phyloP scores from a whole-genome alignment of 495 filamentous ascomycete species.

The Immersiella caudata region DNA sequence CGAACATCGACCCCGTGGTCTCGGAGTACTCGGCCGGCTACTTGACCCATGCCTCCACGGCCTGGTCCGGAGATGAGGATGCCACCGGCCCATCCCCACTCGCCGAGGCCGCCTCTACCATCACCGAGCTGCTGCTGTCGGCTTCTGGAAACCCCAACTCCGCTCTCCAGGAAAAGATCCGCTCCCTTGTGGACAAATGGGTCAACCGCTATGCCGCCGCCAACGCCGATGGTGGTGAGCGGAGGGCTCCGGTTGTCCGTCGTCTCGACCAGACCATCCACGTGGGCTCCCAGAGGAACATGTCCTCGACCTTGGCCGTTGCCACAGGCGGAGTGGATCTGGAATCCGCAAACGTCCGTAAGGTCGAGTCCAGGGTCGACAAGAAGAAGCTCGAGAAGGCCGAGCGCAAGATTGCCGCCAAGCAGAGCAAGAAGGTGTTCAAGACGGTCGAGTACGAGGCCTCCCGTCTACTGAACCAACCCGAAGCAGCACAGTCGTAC shows the following conservation, averaged over 20 bases:
- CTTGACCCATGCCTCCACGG: constrained; percentile 85
- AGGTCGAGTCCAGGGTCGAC: constrained; percentile 97
- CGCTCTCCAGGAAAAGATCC: constrained; percentile 73
- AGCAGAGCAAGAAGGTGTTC: constrained; percentile 97
- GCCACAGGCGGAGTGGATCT: constrained; percentile 84
- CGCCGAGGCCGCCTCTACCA: constrained; percentile 78
- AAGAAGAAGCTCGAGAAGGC: constrained; percentile 99
- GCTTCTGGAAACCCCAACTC: constrained; percentile 77
- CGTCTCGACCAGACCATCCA: constrained; percentile 94
- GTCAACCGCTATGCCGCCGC: constrained; percentile 75
- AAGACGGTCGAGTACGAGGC: constrained; percentile 98
- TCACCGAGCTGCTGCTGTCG: constrained; percentile 84
- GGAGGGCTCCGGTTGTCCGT: constrained; percentile 73
- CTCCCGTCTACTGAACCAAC: constrained; percentile 81
- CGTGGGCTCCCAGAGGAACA: constrained; percentile 89
- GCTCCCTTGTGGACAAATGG: constrained; percentile 86
- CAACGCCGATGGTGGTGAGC: constrained; percentile 63
- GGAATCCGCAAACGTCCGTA: constrained; percentile 86
- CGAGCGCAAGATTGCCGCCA: constrained; percentile 95
- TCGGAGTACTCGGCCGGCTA: constrained; percentile 95
- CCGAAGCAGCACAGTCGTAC: constrained; percentile 86
- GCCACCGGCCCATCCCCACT: constrained; percentile 69
- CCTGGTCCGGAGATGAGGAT: constrained; percentile 76
- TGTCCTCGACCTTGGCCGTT: constrained; percentile 91
- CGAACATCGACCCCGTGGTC: constrained; percentile 85